Percentiles rank a stretch among this genome's conserved stretches.
These are phyloP conservation scores for Neopestalotiopsis clavispora DNA, from an alignment of 2,329 filamentous ascomycete species.

Conservation along the genomic window DNA sequence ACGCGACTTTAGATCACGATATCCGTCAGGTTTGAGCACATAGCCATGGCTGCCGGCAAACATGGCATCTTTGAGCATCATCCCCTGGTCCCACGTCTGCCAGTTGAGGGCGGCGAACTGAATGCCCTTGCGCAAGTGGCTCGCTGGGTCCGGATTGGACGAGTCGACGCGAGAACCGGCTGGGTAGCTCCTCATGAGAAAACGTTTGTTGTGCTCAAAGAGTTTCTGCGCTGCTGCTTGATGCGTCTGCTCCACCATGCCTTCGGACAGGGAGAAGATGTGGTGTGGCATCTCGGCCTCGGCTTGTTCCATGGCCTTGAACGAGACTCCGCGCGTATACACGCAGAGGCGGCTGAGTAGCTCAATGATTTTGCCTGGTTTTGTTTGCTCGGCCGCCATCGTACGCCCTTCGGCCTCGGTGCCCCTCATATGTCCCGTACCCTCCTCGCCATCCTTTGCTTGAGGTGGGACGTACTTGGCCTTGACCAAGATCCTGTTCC, in stretches of 20 bases:
- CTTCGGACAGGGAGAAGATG: conserved; percentile 72
- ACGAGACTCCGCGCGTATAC: conserved; percentile 83
- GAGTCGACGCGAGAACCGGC: conserved; percentile 81
- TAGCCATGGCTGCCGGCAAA: conserved; percentile 82
- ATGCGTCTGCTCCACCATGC: conserved; percentile 65
- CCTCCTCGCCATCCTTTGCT: conserved; percentile 20
- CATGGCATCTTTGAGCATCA: conserved; percentile 96
- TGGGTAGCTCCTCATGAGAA: conserved; percentile 87
- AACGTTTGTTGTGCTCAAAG: conserved; percentile 81
- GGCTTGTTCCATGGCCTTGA: conserved; percentile 77
- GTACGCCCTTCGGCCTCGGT: conserved; percentile 47
- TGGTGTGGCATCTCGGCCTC: conserved; percentile 69
- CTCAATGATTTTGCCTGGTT: conserved; percentile 70
- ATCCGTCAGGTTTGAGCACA: conserved; percentile 78
- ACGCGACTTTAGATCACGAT: conserved; percentile 39
- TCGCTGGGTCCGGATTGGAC: conserved; percentile 83
- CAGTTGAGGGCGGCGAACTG: conserved; percentile 94
- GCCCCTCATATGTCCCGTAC: conserved; percentile 16
- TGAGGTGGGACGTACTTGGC: conserved; percentile 69
- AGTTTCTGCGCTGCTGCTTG: conserved; percentile 56
- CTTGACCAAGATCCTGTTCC: conserved; percentile 82
- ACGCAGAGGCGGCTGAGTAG: conserved; percentile 77
- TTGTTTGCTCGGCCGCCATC: conserved; percentile 39
- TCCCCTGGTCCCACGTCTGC: conserved; percentile 88
- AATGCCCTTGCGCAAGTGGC: conserved; percentile 87